Base-by-base conservation (phyloP, 163 green algal genomes). In the Prototheca cutis region DNA sequence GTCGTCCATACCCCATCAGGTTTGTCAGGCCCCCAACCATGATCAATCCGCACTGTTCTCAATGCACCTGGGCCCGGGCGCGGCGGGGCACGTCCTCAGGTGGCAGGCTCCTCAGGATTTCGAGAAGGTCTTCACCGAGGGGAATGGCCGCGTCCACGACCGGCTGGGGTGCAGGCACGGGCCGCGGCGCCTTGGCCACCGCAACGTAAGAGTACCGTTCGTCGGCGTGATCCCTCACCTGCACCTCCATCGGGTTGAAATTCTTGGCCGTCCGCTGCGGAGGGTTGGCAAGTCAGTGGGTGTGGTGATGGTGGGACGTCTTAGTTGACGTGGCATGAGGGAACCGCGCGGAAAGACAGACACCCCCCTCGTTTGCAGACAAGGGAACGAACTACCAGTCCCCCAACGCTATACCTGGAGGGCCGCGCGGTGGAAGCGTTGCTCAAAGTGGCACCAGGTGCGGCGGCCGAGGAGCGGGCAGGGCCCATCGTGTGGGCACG, bases 371-470 rank as follows among this genome's bases (percentile, higher is more conserved):
- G n/a, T n/a, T n/a, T n/a, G n/a, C n/a, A n/a, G n/a, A n/a, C n/a
- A n/a, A n/a, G n/a, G n/a, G n/a, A n/a, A n/a, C n/a, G n/a, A n/a
- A n/a, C n/a, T n/a, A n/a, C n/a, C n/a, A n/a, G n/a, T n/a, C n/a
- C n/a, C n/a, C n/a, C n/a, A n/a, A n/a, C n/a, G n/a, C n/a, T n/a
- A n/a, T n/a, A 40, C n/a, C 67, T 80, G 74, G 69, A 80, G 65
- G 23, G 39, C 24, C 4, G 70, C 72, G 10, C 81, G 71, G 55
- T 82, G 57, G 58, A 89, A 83, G 36, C 77, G 68, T 62, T 90
- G 85, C 31, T 58, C 59, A 71, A 94, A 93, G 67, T 91, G 81
- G 59, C 85, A 93, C 85, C 85, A 93, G 32, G 65, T 70, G 17
- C 39, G 30, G 21, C 60, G 71, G 24, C 79, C 75, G 40, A 78